Base-by-base conservation (phyloP, 257 asterid species). In the Gentiana straminea region DNA sequence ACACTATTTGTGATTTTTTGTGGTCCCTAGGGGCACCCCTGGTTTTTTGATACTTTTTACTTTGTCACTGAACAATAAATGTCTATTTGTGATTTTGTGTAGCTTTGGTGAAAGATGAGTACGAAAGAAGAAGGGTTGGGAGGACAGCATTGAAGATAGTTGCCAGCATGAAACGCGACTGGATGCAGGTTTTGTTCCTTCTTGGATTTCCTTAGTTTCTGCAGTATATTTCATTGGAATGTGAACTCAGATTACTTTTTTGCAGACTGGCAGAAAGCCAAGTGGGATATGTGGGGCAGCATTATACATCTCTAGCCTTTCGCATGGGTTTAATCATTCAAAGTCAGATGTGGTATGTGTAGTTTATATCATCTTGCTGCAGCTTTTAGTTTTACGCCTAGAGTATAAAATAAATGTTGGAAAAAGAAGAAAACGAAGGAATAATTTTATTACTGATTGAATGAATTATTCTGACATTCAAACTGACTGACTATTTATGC, bases 251-350 rank as follows among this genome's bases (percentile, higher is more conserved):
- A n/a, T 39, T 50, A n/a, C 36, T 33, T n/a, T 50, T 39, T 54
- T 59, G 58, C 81, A 90, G 96, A 90, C 96, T 53, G 97, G 98
- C 60, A 86, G 96, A 75, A 90, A 90, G 67, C 98, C 96, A 12
- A 84, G 94, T 79, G 98, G 96, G 55, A 67, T 86, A 59, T 90
- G 95, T 71, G 95, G 98, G 63, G 96, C 96, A 77, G 94, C 98
- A 7, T 73, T 90, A 43, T 90, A 84, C 71, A 75, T 86, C 67
- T 77, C 98, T 79, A 78, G 89, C 60, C 85, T 90, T 46, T 78
- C 89, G 3, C 79, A 80, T 57, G 98, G 95, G 58, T 77, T 67
- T 72, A 75, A 64, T 60, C 84, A 79, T 70, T 63, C 85, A 5
- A 90, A 82, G 70, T 65, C 82, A 46, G 94, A 90, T 35, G 73